Conservation (phyloP, 768 basidiomycete species). For the Strobilomyces dryophilus region DNA sequence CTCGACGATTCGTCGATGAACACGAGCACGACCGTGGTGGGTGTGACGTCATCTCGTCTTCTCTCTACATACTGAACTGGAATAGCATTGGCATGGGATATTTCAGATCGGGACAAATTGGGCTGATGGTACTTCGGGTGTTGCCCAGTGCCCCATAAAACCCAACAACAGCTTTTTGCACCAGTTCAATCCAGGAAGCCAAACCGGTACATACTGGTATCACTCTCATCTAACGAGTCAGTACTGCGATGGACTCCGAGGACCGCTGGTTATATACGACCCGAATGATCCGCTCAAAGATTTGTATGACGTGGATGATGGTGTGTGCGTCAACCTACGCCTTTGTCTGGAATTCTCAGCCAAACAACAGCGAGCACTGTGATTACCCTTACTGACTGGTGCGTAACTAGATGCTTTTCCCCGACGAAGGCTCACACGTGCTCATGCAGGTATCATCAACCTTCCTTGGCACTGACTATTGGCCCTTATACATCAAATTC, state of each 20-base stretch:
- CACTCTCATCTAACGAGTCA: constrained; percentile 37
- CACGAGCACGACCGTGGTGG: constrained; percentile 10
- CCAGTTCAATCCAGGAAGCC: constrained; percentile 17
- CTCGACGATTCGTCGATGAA: constrained; percentile 46
- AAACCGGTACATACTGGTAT: constrained; percentile 33
- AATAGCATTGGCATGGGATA: not conserved
- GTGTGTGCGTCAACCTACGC: constrained; percentile 21
- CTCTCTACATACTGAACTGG: not conserved
- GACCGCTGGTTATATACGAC: constrained; percentile 39
- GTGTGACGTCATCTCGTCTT: not conserved
- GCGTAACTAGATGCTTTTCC: not conserved
- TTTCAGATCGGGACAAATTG: not conserved
- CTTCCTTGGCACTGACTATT: constrained; percentile 8
- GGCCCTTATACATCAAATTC: constrained; percentile 26
- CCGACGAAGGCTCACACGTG: constrained; percentile 24
- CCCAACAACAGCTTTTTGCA: constrained; percentile 19
- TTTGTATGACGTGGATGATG: constrained; percentile 41
- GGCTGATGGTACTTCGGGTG: constrained; percentile 5
- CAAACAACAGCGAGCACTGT: constrained; percentile 39
- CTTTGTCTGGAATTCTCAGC: constrained; percentile 20
- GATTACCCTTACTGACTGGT: constrained; percentile 37
- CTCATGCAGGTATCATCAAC: constrained; percentile 30
- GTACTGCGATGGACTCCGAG: constrained; percentile 31
- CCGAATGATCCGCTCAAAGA: constrained; percentile 35
- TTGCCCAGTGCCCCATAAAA: constrained; percentile 27